Conservation (phyloP, 1,284 basidiomycete genomes). For the Heterobasidion parviporum region DNA sequence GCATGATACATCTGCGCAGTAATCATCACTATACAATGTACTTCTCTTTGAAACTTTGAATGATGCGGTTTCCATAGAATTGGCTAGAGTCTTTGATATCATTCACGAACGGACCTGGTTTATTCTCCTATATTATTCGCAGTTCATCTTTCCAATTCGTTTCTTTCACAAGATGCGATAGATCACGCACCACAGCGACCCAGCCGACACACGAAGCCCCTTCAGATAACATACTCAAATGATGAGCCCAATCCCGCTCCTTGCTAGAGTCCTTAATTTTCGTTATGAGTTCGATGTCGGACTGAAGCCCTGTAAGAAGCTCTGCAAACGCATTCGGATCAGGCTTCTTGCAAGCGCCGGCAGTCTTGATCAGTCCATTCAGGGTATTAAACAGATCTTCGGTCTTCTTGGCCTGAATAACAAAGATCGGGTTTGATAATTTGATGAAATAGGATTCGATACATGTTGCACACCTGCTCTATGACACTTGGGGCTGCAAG, state of each 20-base stretch:
- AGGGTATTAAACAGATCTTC: slow-evolving; percentile 65
- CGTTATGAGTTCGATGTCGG: slow-evolving; percentile 68
- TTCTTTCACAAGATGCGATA: not conserved
- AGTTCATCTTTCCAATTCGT: not conserved
- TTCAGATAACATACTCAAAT: slow-evolving; percentile 78
- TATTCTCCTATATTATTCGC: slow-evolving; percentile 47
- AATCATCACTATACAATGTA: slow-evolving; percentile 19
- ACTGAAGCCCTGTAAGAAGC: slow-evolving; percentile 68
- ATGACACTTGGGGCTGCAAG: slow-evolving; percentile 67
- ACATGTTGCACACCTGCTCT: slow-evolving; percentile 61
- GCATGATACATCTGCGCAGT: not conserved
- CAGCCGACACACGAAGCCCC: slow-evolving; percentile 87
- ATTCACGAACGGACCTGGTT: slow-evolving; percentile 77
- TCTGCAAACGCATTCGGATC: slow-evolving; percentile 50
- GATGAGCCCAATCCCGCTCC: slow-evolving; percentile 78
- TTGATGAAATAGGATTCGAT: not conserved
- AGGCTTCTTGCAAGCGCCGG: slow-evolving; percentile 76
- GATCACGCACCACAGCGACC: slow-evolving; percentile 68
- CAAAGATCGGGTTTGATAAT: not conserved
- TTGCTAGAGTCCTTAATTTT: slow-evolving; percentile 79
- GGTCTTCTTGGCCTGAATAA: slow-evolving; percentile 57
- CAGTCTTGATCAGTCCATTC: slow-evolving; percentile 60
- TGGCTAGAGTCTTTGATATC: slow-evolving; percentile 85
- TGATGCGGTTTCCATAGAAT: slow-evolving; percentile 88
- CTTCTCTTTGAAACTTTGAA: slow-evolving; percentile 94